These are phyloP conservation scores for Bipolaris oryzae DNA, from an alignment of 2,329 filamentous ascomycete genomes.

Conservation along the genomic window DNA sequence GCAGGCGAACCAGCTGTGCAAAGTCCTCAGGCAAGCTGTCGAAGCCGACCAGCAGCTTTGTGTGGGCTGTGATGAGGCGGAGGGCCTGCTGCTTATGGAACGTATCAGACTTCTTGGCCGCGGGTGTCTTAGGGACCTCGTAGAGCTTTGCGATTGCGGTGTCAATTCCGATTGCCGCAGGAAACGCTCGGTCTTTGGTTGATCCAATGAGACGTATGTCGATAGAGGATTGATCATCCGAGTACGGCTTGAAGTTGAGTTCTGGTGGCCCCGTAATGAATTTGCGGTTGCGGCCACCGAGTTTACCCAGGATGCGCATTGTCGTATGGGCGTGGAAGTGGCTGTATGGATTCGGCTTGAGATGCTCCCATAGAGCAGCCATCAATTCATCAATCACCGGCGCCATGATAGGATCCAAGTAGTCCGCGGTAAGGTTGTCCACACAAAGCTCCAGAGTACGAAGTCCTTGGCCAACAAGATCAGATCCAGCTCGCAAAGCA, in stretches of 20 bases:
- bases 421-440: conserved; percentile 96
- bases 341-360: conserved; percentile 91
- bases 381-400: conserved; percentile 98
- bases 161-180: conserved; percentile 83
- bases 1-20: conserved; percentile 79
- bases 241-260: conserved; percentile 81
- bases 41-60: conserved; percentile 87
- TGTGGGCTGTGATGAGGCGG: conserved; percentile 82
- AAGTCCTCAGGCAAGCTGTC: conserved; percentile 91
- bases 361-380: conserved; percentile 94
- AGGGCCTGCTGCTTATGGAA: conserved; percentile 96
- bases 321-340: conserved; percentile 98
- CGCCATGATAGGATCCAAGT: conserved; percentile 98
- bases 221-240: conserved; percentile 86
- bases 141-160: conserved; percentile 86
- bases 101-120: conserved; percentile 70
- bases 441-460: conserved; percentile 95
- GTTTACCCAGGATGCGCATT: conserved; percentile 94
- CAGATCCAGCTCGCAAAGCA: conserved; percentile 85
- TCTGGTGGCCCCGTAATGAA: conserved; percentile 89
- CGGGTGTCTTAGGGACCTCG: conserved; percentile 71
- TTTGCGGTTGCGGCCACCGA: conserved; percentile 92
- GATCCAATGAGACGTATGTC: conserved; percentile 89
- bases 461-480: conserved; percentile 92
- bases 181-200: conserved; percentile 86